Evolutionary conservation across 768 basidiomycete species (phyloP), one percentile per base, ranked within the genome.

Genomic region (Panaeolus papilionaceus): DNA sequence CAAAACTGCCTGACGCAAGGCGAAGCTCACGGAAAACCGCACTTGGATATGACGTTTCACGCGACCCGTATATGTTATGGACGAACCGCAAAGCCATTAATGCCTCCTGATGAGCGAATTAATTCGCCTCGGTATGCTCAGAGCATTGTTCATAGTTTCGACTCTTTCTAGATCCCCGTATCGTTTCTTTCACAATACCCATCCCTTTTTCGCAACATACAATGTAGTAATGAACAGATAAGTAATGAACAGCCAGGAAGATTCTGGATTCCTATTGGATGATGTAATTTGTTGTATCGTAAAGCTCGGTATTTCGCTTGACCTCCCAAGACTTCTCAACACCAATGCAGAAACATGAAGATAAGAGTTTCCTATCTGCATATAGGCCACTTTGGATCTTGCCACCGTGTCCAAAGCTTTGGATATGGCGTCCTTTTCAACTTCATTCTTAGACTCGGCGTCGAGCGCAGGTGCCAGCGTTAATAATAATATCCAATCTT

Each of bases 1-100:
- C 91, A 14, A 92, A 88, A 71, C 81, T 91, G 66, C 90, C 92
- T 2, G 93, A 94, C 78, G 92, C 92, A 4, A 86, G 94, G 61
- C 90, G 93, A 45, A 94, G 92, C 75, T 85, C 89, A 23, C 89
- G 93, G 51, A 91, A 90, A 73, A 83, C 85, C 51, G 80, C 82
- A 37, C 78, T 82, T 38, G 87, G 84, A 44, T 81, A 88, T 64
- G 91, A 93, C 74, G 82, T 93, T 68, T 80, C 84, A 38, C 87
- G 92, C 73, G 92, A 94, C 75, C 90, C 93, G 26, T 95, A 95
- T 75, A 94, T 95, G 93, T 81, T 84, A 78, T 95, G 94, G 94
- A 88, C 88, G 67, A 95, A 95, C 75, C 91, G 91, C 71, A 85
- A 89, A 75, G 92, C 92, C 58, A 81, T 84, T 51, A 82, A 81